These are phyloP conservation scores for Volvariella volvacea DNA, from an alignment of 1,284 basidiomycete species.

Conservation along the genomic window DNA sequence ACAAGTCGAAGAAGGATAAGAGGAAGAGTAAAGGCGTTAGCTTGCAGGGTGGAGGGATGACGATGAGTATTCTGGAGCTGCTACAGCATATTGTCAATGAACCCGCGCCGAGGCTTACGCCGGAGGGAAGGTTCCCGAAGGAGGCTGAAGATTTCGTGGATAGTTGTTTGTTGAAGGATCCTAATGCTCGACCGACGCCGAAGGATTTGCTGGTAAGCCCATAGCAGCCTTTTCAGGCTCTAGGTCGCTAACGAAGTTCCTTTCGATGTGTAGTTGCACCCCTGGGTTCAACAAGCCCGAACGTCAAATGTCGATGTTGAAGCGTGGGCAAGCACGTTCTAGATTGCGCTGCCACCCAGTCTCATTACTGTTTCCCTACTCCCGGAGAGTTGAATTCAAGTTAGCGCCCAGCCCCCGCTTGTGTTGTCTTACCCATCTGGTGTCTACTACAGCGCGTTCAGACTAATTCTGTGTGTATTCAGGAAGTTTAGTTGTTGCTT, in stretches of 20 bases:
- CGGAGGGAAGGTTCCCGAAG: constrained; percentile 62
- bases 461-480: too few species aligned
- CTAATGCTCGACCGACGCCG: constrained; percentile 68
- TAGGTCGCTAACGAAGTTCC: background rate
- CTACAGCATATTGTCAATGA: constrained; percentile 98
- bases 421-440: too few species aligned
- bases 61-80: constrained; percentile 95
- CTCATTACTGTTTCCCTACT: too few species aligned
- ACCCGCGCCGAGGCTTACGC: constrained; percentile 78
- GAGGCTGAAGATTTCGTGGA: constrained; percentile 79
- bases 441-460: too few species aligned
- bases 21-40: constrained; percentile 80
- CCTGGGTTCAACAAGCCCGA: constrained; percentile 23
- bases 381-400: too few species aligned
- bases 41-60: constrained; percentile 86
- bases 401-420: too few species aligned
- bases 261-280: constrained; percentile 16
- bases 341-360: too few species aligned
- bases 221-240: background rate
- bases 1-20: constrained; percentile 31
- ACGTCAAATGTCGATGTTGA: constrained; percentile 22
- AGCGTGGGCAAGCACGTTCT: constrained; percentile 27
- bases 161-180: constrained; percentile 81
- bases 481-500: too few species aligned
- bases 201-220: constrained; percentile 72